phyloP scores from a whole-genome alignment of 2,329 filamentous ascomycete genomes.

The Botrytis pseudocinerea region DNA sequence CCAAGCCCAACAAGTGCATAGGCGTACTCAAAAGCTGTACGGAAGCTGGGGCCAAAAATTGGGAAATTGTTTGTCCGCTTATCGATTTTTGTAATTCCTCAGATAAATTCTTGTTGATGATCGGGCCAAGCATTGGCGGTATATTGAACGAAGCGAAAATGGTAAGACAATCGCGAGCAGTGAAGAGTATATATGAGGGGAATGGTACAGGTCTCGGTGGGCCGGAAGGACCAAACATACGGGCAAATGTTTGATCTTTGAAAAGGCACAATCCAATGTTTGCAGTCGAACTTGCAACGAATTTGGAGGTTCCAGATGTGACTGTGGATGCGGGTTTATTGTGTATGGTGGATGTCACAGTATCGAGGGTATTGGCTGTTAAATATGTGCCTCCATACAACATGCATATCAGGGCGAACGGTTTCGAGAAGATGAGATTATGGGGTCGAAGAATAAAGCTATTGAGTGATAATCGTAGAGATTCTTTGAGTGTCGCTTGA shows the following conservation, averaged over 20 bases:
- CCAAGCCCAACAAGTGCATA: conserved; percentile 79
- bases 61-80: conserved; percentile 64
- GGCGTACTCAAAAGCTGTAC: conserved; percentile 81
- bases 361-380: conserved; percentile 86
- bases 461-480: conserved; percentile 58
- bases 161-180: conserved; percentile 79
- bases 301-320: conserved; percentile 76
- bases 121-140: conserved; percentile 73
- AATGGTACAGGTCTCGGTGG: conserved; percentile 61
- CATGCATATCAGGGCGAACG: conserved; percentile 68
- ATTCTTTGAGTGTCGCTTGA: conserved; percentile 57
- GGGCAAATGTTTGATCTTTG: conserved; percentile 85
- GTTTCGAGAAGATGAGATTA: conserved; percentile 60
- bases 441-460: conserved; percentile 62
- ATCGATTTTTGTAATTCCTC: conserved; percentile 53
- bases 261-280: conserved; percentile 86
- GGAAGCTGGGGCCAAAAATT: conserved; percentile 77
- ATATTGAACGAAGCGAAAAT: conserved; percentile 93
- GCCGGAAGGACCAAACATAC: conserved; percentile 70
- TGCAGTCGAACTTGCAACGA: conserved; percentile 74
- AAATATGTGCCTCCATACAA: conserved; percentile 89
- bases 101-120: conserved; percentile 56
- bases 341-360: conserved; percentile 64
- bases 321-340: conserved; percentile 60
- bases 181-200: conserved; percentile 76